Base-by-base conservation (phyloP, 2,329 filamentous ascomycete genomes). In the Hypoxylon sp. region DNA sequence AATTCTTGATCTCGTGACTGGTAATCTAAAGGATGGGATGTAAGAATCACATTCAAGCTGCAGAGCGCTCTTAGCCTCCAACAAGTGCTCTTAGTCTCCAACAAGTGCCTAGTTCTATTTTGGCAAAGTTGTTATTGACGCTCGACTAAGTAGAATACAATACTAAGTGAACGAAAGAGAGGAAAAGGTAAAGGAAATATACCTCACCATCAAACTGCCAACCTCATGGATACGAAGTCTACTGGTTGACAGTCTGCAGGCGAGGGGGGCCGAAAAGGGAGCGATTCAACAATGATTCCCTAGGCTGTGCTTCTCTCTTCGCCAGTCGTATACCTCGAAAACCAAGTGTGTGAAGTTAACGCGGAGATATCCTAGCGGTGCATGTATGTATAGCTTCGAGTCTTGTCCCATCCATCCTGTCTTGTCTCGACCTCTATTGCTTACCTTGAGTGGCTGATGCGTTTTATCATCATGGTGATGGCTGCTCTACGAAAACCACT, bases 321-420 rank as follows among this genome's bases (percentile, higher is more conserved):
- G 92, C 92, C 85, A 93, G 84, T 86, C 87, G 90, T 96, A 87
- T 97, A 97, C 88, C 92, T 91, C 86, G 86, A 86, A 83, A 89
- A 86, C 88, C 90, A 91, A 88, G 72, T 81, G 77, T 70, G 78
- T 71, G 79, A 82, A 89, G 86, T 88, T 85, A 83, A 88, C 86
- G 87, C 88, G 91, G 90, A 89, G 91, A 96, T 96, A 92, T 85
- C 79, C 83, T 89, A 87, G 91, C 91, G 90, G 79, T 52, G 35
- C n/a, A n/a, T n/a, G n/a, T n/a, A n/a, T n/a, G n/a, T n/a, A n/a
- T n/a, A n/a, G n/a, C n/a, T n/a, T n/a, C n/a, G n/a, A n/a, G n/a
- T 18, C 11, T 57, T 64, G 6, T 35, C 17, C 10, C 31, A 18
- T 18, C 27, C 13, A 10, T 18, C n/a, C 18, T 8, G 7, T 18